Conservation (phyloP, 768 basidiomycete species). For the Trichaptum fuscoviolaceum region DNA sequence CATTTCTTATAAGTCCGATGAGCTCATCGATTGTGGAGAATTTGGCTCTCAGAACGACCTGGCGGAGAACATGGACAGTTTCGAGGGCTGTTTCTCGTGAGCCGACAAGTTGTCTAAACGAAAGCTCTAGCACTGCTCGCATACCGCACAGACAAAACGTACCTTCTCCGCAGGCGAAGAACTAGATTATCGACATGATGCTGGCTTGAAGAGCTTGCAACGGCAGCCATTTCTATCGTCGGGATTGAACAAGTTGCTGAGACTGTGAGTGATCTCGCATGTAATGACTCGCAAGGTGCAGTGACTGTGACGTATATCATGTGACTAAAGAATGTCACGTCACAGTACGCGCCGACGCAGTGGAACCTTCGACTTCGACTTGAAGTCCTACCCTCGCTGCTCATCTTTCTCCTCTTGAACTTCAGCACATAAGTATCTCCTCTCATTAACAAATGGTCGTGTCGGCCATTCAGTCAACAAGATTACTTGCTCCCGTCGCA, state of each 20-base stretch:
- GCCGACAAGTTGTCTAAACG: constrained; percentile 79
- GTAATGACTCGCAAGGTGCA: not conserved
- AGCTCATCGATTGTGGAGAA: constrained; percentile 87
- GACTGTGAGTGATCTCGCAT: no score
- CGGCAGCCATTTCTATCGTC: constrained; percentile 37
- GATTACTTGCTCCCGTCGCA: not conserved
- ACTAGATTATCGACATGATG: constrained; percentile 65
- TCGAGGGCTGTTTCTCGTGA: constrained; percentile 86
- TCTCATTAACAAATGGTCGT: not conserved
- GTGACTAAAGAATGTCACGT: not conserved
- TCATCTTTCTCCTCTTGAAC: not conserved
- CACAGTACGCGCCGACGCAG: not conserved
- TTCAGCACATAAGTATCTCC: not conserved
- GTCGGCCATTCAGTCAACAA: not conserved
- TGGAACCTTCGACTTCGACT: not conserved
- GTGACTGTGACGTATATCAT: not conserved
- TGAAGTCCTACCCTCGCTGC: not conserved
- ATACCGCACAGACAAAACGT: constrained; percentile 25
- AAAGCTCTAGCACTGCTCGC: constrained; percentile 15
- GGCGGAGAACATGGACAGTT: constrained; percentile 81
- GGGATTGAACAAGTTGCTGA: not conserved
- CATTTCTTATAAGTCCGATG: constrained; percentile 67
- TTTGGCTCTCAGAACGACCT: constrained; percentile 81
- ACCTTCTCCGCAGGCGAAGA: constrained; percentile 69
- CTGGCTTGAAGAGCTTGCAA: constrained; percentile 36